Evolutionary conservation across 148 eudicot genomes (phyloP).

Genomic region (Amaranthus palmeri): DNA sequence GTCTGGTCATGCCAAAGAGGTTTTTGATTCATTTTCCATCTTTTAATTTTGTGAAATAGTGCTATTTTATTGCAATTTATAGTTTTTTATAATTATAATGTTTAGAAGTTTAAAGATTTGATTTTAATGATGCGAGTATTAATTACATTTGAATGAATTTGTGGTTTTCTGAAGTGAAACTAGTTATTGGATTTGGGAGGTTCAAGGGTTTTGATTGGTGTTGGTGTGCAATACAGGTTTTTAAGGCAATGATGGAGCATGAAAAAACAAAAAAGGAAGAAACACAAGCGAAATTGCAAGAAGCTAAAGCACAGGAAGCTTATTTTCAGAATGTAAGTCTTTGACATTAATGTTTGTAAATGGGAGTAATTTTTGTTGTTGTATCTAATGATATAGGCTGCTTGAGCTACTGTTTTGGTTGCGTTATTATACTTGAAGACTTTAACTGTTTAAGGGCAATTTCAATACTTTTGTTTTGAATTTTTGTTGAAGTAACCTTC

Average conservation of each 20-base stretch:
- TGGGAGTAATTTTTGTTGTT: not conserved
- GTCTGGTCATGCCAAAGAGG: slow-evolving; percentile 61
- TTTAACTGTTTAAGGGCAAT: too few relatives aligned
- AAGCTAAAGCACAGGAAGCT: slow-evolving; percentile 57
- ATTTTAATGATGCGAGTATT: not conserved
- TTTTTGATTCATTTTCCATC: not conserved
- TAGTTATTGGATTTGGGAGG: too few relatives aligned
- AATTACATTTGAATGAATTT: not conserved
- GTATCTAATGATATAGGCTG: not conserved
- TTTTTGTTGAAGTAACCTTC: too few relatives aligned
- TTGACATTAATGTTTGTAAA: not conserved
- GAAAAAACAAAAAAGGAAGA: slow-evolving; percentile 70
- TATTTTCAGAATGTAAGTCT: slow-evolving; percentile 62
- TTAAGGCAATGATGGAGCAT: slow-evolving; percentile 43
- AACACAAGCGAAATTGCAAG: slow-evolving; percentile 37
- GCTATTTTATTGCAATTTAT: too few relatives aligned
- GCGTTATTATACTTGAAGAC: too few relatives aligned
- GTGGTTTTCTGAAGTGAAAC: not conserved
- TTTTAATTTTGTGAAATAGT: not conserved
- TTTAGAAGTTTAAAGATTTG: not conserved
- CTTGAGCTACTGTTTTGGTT: too few relatives aligned
- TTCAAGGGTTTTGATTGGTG: too few relatives aligned
- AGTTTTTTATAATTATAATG: not conserved
- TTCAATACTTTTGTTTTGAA: too few relatives aligned
- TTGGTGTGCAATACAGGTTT: slow-evolving; percentile 8